Percentiles rank a stretch among this genome's conserved stretches.
Evolutionary conservation across 306 rosid species (phyloP).

Genomic region (Astragalus glycyphyllos): DNA sequence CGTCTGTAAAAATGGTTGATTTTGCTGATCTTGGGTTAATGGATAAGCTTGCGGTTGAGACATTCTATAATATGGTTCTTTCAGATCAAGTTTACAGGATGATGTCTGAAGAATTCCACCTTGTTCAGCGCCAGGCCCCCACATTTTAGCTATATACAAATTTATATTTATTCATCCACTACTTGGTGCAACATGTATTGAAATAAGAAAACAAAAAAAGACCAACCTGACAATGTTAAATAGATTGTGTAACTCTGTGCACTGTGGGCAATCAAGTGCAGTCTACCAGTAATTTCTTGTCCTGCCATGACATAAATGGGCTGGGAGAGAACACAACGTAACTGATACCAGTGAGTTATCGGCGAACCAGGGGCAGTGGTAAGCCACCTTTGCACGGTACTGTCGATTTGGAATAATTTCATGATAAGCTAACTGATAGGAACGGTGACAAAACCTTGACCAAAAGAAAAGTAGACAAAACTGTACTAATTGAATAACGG

Average conservation of each 20-base stretch:
- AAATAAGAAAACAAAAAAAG: neutral
- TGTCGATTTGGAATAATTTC: slow-evolving; percentile 42
- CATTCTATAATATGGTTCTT: slow-evolving; percentile 95
- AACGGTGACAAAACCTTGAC: slow-evolving; percentile 6
- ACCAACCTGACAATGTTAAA: slow-evolving; percentile 73
- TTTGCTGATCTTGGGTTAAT: slow-evolving; percentile 70
- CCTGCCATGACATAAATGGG: slow-evolving; percentile 88
- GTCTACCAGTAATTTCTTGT: slow-evolving; percentile 86
- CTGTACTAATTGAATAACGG: slow-evolving; percentile 5
- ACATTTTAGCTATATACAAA: slow-evolving; percentile 71
- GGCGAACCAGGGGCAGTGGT: slow-evolving; percentile 90
- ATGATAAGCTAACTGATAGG: slow-evolving; percentile 6
- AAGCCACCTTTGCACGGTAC: slow-evolving; percentile 87
- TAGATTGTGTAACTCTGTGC: slow-evolving; percentile 84
- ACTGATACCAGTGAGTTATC: slow-evolving; percentile 88
- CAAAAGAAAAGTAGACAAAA: slow-evolving; percentile 7
- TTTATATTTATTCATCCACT: slow-evolving; percentile 39
- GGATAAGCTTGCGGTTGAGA: slow-evolving; percentile 82
- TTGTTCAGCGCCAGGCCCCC: slow-evolving; percentile 92
- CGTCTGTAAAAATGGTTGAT: slow-evolving; percentile 54
- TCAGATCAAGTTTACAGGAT: slow-evolving; percentile 85
- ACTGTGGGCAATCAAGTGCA: slow-evolving; percentile 83
- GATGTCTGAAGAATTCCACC: slow-evolving; percentile 86
- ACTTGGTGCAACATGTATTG: slow-evolving; percentile 22
- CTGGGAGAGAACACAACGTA: slow-evolving; percentile 85